A percentile compares a stretch with the other conserved stretches of the same genome.
These are phyloP conservation scores for Lasiodiplodia theobromae DNA, from an alignment of 2,329 filamentous ascomycete species.

Conservation along the genomic window DNA sequence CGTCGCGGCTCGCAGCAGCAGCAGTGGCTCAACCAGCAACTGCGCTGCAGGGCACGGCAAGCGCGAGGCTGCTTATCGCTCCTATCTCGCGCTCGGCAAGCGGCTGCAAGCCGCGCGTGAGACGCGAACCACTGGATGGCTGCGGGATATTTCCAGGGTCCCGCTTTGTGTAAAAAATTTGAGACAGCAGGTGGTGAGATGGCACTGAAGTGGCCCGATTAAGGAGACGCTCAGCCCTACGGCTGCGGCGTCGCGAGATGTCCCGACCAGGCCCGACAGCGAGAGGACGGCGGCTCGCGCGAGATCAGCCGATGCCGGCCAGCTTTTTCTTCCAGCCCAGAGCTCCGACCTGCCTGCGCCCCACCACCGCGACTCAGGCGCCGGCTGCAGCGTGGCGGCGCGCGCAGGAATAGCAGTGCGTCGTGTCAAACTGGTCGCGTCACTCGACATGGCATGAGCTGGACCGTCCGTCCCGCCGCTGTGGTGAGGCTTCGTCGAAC, in stretches of 20 bases:
- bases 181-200: slow-evolving; percentile 26
- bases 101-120: slow-evolving; percentile 15
- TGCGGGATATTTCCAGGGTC: slow-evolving; percentile 24
- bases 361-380: slow-evolving; percentile 6
- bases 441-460: slow-evolving; percentile 25
- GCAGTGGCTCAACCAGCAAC: not conserved
- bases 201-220: slow-evolving; percentile 21
- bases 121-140: slow-evolving; percentile 14
- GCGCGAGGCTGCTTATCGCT: not conserved
- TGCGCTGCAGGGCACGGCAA: not conserved
- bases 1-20: not conserved
- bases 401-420: slow-evolving; percentile 20
- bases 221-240: slow-evolving; percentile 26
- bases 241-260: slow-evolving; percentile 21
- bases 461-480: slow-evolving; percentile 14
- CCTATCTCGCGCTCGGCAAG: slow-evolving; percentile 8
- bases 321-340: slow-evolving; percentile 20
- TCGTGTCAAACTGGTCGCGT: slow-evolving; percentile 12
- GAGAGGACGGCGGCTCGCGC: slow-evolving; percentile 9
- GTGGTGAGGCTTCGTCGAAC: slow-evolving; percentile 1
- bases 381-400: slow-evolving; percentile 4
- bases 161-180: slow-evolving; percentile 22
- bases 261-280: slow-evolving; percentile 19
- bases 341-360: slow-evolving; percentile 11
- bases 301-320: slow-evolving; percentile 29